Conservation (phyloP, 805 yeast genomes). For the Cyberlindnera sargentensis region DNA sequence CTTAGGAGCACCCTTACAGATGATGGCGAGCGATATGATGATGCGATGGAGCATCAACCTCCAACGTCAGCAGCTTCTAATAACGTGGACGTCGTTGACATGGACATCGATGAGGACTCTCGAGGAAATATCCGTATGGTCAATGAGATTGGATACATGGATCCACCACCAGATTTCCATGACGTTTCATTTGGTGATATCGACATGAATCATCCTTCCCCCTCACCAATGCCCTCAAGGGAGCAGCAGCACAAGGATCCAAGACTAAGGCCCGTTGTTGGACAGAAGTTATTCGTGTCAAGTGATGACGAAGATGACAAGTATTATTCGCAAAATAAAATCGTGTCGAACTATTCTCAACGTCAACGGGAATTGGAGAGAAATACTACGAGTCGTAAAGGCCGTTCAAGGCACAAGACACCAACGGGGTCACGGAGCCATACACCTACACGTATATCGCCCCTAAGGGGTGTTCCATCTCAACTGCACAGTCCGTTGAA, state of each 20-base stretch:
- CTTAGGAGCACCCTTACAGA: neutral
- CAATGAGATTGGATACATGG: conserved; percentile 2
- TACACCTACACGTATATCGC: conserved; percentile 1
- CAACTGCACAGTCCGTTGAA: conserved; percentile 10
- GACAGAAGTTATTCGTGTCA: conserved; percentile 15
- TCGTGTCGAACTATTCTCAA: conserved; percentile 8
- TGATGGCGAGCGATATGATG: conserved; percentile 19
- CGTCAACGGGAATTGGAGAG: conserved; percentile 15
- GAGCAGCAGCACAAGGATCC: neutral
- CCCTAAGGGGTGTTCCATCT: conserved; percentile 4
- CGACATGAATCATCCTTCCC: neutral
- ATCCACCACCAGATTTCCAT: neutral
- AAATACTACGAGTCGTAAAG: conserved; percentile 10
- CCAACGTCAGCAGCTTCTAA: neutral
- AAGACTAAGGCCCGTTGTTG: conserved; percentile 4
- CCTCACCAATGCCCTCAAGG: neutral
- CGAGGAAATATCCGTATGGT: conserved; percentile 13
- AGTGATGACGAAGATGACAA: conserved; percentile 8
- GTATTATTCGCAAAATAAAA: neutral
- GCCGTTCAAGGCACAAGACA: conserved; percentile 5
- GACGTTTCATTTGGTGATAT: neutral
- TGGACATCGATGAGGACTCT: conserved; percentile 26
- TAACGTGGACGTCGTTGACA: conserved; percentile 14
- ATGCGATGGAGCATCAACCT: conserved; percentile 17
- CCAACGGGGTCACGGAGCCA: no score